Evolutionary conservation across 345 rosid species (phyloP), one percentile per base, ranked within the genome.

Genomic region (Citrus hindsii): DNA sequence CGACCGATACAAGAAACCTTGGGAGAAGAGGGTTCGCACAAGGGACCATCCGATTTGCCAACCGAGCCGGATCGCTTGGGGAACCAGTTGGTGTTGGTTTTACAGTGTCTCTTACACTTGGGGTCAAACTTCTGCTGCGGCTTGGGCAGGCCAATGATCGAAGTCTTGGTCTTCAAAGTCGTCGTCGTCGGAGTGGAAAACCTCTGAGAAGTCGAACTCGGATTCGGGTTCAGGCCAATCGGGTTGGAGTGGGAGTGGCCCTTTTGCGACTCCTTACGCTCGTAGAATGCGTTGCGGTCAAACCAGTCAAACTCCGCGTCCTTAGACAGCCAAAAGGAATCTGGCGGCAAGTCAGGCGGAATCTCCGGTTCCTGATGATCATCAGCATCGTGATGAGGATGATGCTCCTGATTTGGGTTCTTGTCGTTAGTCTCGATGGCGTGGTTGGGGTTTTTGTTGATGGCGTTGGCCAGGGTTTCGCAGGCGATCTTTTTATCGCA

Each of bases 1-100:
- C 94, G 83, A 19, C 99, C 99, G 79, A 91, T 96, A 56, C 98
- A 96, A 22, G 98, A 92, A 18, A 96, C 98, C 82, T 87, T 92
- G 9, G 98, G 99, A 24, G 99, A 96, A 22, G 97, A 86, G 32
- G 98, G 98, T 51, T 93, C 98, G 35, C 71, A 67, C 55, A 83
- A 9, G 0, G 92, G 76, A 27, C 81, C 66, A 74, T 83, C 89
- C 19, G 87, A 76, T 82, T 87, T 90, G 16, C 73, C 66, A 19
- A 56, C 55, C 40, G 90, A 87, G 67, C 90, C 83, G 67, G 80
- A 71, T 60, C 88, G 81, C 87, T 84, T 89, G 46, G 91, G 85
- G 55, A 94, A 88, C 55, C 88, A 84, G 21, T 85, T 83, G 51
- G 88, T 71, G 73, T 84, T 93, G 4, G 79, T 35, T 65, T 86